A percentile compares a stretch with the other conserved stretches of the same genome.
These are phyloP conservation scores for Mesostigma viride DNA, from an alignment of 139 green algal genomes.

Conservation along the genomic window DNA sequence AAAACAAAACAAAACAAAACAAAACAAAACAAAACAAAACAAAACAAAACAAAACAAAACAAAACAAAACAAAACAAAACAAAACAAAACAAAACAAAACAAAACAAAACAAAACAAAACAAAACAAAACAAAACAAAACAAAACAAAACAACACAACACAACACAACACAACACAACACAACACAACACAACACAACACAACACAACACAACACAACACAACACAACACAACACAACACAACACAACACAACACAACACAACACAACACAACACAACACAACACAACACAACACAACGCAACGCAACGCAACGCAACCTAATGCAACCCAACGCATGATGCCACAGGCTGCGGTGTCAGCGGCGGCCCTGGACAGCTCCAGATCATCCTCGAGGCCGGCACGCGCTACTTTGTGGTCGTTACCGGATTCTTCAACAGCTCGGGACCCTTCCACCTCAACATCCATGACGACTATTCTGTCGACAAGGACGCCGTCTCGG, in stretches of 20 bases:
- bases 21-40: constrained; percentile 9
- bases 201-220: constrained; percentile 12
- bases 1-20: constrained; percentile 8
- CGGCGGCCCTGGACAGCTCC: no score
- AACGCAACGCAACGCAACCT: no score
- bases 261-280: constrained; percentile 8
- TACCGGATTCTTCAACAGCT: no score
- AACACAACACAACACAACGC: constrained; percentile 9
- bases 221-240: constrained; percentile 3
- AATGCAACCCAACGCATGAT: no score
- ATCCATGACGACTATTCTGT: no score
- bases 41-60: not conserved
- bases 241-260: not conserved
- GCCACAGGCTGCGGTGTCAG: no score
- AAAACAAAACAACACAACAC: constrained; percentile 9
- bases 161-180: constrained; percentile 9
- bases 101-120: not conserved
- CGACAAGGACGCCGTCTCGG: no score
- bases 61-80: constrained; percentile 1
- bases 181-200: constrained; percentile 7
- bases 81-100: not conserved
- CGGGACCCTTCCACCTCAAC: no score
- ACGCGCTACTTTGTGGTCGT: no score
- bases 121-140: not conserved
- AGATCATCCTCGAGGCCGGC: no score